A percentile compares a stretch with the other conserved stretches of the same genome.
Evolutionary conservation across 495 filamentous ascomycete genomes (phyloP).

Genomic region (Aspergillus ellipticus): DNA sequence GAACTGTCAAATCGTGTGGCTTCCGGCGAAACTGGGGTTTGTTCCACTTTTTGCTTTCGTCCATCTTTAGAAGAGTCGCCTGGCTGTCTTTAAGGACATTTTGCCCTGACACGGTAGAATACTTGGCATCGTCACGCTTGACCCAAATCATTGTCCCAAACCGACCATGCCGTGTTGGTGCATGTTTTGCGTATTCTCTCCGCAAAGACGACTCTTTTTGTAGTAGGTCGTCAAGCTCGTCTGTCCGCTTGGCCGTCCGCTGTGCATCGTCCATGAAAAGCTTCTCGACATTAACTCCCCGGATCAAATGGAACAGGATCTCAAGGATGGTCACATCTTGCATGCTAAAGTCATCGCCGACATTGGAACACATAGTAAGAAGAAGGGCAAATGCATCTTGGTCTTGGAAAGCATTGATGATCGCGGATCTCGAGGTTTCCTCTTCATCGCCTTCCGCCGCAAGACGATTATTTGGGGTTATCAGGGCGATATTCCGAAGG

Average conservation of each 20-base stretch:
- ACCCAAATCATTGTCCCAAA: slow-evolving; percentile 99
- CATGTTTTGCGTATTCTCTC: slow-evolving; percentile 70
- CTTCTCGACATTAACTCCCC: slow-evolving; percentile 80
- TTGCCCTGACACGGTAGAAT: slow-evolving; percentile 86
- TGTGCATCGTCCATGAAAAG: slow-evolving; percentile 80
- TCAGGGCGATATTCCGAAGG: slow-evolving; percentile 81
- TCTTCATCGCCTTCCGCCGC: slow-evolving; percentile 72
- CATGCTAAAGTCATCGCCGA: slow-evolving; percentile 85
- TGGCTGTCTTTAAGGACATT: slow-evolving; percentile 72
- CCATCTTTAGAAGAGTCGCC: slow-evolving; percentile 78
- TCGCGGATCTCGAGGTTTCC: slow-evolving; percentile 81
- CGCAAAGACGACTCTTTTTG: slow-evolving; percentile 78
- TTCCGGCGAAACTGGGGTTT: slow-evolving; percentile 63
- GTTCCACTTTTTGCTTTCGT: slow-evolving; percentile 85
- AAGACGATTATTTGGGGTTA: slow-evolving; percentile 60
- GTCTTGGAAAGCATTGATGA: slow-evolving; percentile 80
- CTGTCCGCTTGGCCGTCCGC: slow-evolving; percentile 57
- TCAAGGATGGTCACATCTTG: slow-evolving; percentile 87
- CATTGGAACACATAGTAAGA: slow-evolving; percentile 81
- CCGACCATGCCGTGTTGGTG: slow-evolving; percentile 84
- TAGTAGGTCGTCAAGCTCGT: slow-evolving; percentile 72
- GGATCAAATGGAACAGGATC: slow-evolving; percentile 84
- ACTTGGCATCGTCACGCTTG: slow-evolving; percentile 73
- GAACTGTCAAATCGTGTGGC: slow-evolving; percentile 59
- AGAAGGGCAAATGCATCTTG: slow-evolving; percentile 88